phyloP scores from a whole-genome alignment of 805 yeast genomes.

The Candida tammaniensis region DNA sequence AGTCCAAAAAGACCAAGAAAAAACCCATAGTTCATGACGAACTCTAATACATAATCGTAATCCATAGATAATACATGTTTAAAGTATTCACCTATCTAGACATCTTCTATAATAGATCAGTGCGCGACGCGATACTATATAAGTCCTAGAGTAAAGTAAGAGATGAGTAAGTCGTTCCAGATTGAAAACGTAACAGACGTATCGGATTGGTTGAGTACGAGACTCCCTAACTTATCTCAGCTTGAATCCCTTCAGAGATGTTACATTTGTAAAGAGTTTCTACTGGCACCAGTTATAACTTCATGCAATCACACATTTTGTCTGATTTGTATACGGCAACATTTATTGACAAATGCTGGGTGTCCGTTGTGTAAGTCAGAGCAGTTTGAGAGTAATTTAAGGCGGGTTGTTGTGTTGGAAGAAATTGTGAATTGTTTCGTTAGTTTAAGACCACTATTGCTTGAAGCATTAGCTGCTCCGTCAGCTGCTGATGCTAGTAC shows the following conservation, averaged over 20 bases:
- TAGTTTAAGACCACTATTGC: conserved; percentile 18
- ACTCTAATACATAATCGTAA: conserved; percentile 4
- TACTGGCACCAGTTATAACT: conserved; percentile 77
- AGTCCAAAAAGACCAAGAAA: conserved; percentile 5
- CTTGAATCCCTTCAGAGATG: conserved; percentile 76
- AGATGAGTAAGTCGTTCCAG: too few relatives aligned
- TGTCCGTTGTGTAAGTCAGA: conserved; percentile 81
- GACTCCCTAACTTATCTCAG: conserved; percentile 52
- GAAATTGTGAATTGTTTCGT: conserved; percentile 60
- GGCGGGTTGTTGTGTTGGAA: conserved; percentile 67
- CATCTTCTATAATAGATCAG: neutral
- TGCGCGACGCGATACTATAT: conserved; percentile 3
- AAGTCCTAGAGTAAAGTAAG: conserved; percentile 1
- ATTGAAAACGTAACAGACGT: conserved; percentile 50
- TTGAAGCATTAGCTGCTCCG: conserved; percentile 1
- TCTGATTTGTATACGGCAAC: conserved; percentile 77
- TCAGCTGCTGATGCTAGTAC: neutral
- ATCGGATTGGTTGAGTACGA: conserved; percentile 61
- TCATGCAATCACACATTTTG: conserved; percentile 89
- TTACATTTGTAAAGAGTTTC: conserved; percentile 82
- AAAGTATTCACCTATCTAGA: neutral
- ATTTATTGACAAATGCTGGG: conserved; percentile 52
- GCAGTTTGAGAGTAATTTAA: conserved; percentile 64
- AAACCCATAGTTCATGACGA: conserved; percentile 11
- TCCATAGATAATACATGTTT: neutral